Conservation (phyloP, 495 filamentous ascomycete genomes). For the Chaetomium tenue region DNA sequence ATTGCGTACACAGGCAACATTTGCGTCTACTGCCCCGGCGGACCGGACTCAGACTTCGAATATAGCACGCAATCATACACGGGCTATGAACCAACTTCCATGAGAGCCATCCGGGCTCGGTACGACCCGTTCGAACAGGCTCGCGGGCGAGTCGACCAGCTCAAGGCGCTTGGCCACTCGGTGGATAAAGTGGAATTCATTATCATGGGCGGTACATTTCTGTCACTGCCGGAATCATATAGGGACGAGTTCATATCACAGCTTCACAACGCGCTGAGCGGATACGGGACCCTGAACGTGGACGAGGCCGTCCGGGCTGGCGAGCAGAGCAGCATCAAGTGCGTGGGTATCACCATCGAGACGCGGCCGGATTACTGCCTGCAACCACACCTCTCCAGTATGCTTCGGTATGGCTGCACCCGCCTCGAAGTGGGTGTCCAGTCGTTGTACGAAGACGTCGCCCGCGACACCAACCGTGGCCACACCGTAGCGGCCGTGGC, state of each 20-base stretch:
- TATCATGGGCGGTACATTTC: slow-evolving; percentile 99
- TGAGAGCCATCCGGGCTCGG: slow-evolving; percentile 94
- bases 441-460: slow-evolving; percentile 97
- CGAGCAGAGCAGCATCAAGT: slow-evolving; percentile 93
- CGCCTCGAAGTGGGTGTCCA: slow-evolving; percentile 93
- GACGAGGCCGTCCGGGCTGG: slow-evolving; percentile 91
- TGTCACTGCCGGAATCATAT: slow-evolving; percentile 88
- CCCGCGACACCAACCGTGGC: slow-evolving; percentile 92
- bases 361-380: slow-evolving; percentile 95
- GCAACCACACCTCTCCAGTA: slow-evolving; percentile 83
- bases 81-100: slow-evolving; percentile 95
- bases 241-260: slow-evolving; percentile 90
- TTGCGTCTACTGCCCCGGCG: slow-evolving; percentile 97
- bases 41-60: slow-evolving; percentile 96
- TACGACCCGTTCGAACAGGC: slow-evolving; percentile 99
- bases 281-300: slow-evolving; percentile 85
- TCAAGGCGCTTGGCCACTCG: slow-evolving; percentile 89
- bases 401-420: slow-evolving; percentile 96
- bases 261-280: slow-evolving; percentile 91
- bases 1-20: slow-evolving; percentile 98
- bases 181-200: slow-evolving; percentile 99
- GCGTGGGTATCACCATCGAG: slow-evolving; percentile 97
- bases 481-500: slow-evolving; percentile 94
- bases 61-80: slow-evolving; percentile 99
- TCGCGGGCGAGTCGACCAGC: slow-evolving; percentile 90